phyloP scores from a whole-genome alignment of 2,329 filamentous ascomycete species.

The Emmonsia crescens region DNA sequence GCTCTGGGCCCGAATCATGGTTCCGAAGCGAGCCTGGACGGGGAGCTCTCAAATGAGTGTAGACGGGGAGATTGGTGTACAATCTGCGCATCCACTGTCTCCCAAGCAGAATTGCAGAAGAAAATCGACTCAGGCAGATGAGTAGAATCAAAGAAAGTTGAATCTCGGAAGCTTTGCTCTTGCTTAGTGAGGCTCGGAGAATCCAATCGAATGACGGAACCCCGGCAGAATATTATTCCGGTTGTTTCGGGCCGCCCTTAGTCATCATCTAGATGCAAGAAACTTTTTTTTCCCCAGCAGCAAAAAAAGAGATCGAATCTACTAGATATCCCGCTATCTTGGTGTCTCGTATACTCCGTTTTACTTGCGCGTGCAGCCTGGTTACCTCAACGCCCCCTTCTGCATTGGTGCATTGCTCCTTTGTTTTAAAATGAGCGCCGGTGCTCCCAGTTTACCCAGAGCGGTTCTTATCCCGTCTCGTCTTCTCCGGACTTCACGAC shows the following conservation, averaged over 20 bases:
- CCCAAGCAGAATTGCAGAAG: conserved; percentile 1
- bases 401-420: conserved; percentile 8
- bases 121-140: neutral
- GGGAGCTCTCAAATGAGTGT: conserved; percentile 10
- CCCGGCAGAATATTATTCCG: conserved; percentile 22
- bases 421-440: conserved; percentile 29
- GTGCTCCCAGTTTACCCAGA: conserved; percentile 31
- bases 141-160: neutral
- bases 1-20: conserved; percentile 55
- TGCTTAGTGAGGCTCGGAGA: neutral
- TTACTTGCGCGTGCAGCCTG: conserved; percentile 11
- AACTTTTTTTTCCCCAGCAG: conserved; percentile 22
- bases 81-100: conserved; percentile 1
- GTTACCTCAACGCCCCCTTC: conserved; percentile 3
- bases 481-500: conserved; percentile 31
- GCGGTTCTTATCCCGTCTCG: conserved; percentile 33
- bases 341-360: neutral
- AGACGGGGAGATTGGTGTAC: neutral
- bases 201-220: conserved; percentile 12
- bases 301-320: neutral
- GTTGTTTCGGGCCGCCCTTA: neutral
- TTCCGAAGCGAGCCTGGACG: conserved; percentile 17
- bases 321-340: conserved; percentile 8
- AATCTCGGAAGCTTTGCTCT: neutral
- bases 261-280: conserved; percentile 8